Evolutionary conservation across 345 rosid genomes (phyloP), one percentile per base, ranked within the genome.

Genomic region (Adansonia digitata): DNA sequence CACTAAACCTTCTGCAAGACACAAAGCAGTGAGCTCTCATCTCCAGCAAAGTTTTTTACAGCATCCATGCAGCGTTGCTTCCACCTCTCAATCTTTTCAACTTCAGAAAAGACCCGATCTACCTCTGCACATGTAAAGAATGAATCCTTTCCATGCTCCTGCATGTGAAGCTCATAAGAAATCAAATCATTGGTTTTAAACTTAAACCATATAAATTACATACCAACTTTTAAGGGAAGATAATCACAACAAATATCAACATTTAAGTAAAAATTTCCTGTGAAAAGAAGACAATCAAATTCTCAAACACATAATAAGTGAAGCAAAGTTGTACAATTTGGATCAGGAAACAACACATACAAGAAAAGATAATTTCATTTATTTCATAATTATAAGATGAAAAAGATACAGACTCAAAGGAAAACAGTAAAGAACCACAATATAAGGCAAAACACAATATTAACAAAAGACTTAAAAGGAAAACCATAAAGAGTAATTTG

Each of bases 81-180:
- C 97, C 97, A 91, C 56, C 74, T 81, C 74, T 89, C 88, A 72
- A 91, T 81, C 76, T 86, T 89, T 60, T 79, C 84, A 69, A 84
- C 84, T 82, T 91, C 86, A 45, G 71, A 81, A 49, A 85, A 64
- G 75, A 89, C 73, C 75, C 72, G 74, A 71, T 85, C 89, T 69
- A 86, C 82, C 77, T 89, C 87, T 12, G 81, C 34, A 79, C 93
- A 91, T 63, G 71, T 74, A 80, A 89, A 88, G 37, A 88, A 86
- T 77, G 74, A 78, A 75, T 72, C 68, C 66, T 78, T 75, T 77
- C 88, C 92, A 43, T 22, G 73, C 45, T 88, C 92, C 97, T 89
- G 84, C 61, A 72, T 39, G 61, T n/a, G 52, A 84, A 60, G 64
- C 53, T 39, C 10, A 39, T 45, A 57, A 18, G 35, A 37, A 72